Conservation (phyloP, 345 rosid genomes). For the Schrenkiella parvula region DNA sequence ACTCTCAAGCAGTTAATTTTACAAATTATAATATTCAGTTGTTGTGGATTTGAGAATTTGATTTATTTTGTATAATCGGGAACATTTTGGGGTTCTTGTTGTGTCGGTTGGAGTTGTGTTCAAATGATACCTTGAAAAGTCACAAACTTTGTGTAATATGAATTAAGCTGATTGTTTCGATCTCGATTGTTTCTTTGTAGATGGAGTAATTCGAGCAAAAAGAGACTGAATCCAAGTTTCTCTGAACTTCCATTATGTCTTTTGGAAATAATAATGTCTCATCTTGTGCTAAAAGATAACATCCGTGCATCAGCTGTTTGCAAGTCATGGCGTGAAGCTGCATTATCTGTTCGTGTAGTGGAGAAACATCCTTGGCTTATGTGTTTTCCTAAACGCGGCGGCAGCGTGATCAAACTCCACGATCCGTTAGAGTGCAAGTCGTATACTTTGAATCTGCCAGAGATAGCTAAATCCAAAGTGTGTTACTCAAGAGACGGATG, state of each 20-base stretch:
- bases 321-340: neutral
- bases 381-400: neutral
- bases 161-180: too few relatives aligned
- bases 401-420: neutral
- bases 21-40: neutral
- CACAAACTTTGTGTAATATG: too few relatives aligned
- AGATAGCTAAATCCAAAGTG: neutral
- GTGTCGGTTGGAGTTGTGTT: too few relatives aligned
- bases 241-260: neutral
- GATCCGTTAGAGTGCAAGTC: neutral
- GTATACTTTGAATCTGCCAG: neutral
- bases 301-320: neutral
- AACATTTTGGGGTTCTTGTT: too few relatives aligned
- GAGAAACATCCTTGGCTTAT: neutral
- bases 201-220: neutral
- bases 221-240: neutral
- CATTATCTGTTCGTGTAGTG: neutral
- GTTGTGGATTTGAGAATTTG: too few relatives aligned
- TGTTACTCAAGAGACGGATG: neutral
- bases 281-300: neutral
- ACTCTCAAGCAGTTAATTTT: neutral
- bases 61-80: too few relatives aligned
- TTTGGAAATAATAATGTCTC: neutral
- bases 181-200: too few relatives aligned
- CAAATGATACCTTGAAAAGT: too few relatives aligned